Base-by-base conservation (phyloP, 768 basidiomycete species). In the Mycena metata region DNA sequence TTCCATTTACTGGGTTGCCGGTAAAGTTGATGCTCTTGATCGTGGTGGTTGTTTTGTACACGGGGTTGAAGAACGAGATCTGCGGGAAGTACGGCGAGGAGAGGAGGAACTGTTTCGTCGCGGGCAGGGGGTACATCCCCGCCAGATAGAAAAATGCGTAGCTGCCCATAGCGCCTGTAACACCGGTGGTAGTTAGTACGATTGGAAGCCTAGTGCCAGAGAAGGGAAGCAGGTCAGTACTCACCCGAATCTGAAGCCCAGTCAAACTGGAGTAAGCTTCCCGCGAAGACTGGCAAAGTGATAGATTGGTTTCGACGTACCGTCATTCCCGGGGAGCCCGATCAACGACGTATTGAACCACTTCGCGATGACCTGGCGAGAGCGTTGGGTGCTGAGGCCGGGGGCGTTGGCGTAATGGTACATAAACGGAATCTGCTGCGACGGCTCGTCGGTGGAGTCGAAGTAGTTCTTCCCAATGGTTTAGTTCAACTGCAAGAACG, bases 361-460 rank as follows among this genome's bases (percentile, higher is more conserved):
- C 64, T 84, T 74, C 1, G 86, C 82, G 56, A 90, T 85, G n/a
- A 86, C 81, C 72, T 88, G 84, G 30, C 89, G 77, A 35, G 88
- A 84, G 19, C 85, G 77, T 71, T 87, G 86, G 3, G 88, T 88
- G 74, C 88, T 90, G 21, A 86, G 74, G 2, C 88, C 88, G 0
- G 90, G 89, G 3, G 81, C 79, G 74, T 90, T 85, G 2, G 86
- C 89, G 70, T 91, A 91, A 77, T 91, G 89, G 71, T 90, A 90
- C 89, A 90, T 90, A 76, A 84, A 89, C 0, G 89, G 89, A 71
- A 91, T 90, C 70, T 90, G 88, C 70, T 89, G 88, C 3, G 89
- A 89, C 0, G 89, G 89, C 71, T 91, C 90, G 72, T 91, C 83
- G 11, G 89, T 89, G 0, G 83, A 80, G 64, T 90, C 89, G 68